These are phyloP conservation scores for Boletus sp. DNA, from an alignment of 768 basidiomycete genomes.

Conservation along the genomic window DNA sequence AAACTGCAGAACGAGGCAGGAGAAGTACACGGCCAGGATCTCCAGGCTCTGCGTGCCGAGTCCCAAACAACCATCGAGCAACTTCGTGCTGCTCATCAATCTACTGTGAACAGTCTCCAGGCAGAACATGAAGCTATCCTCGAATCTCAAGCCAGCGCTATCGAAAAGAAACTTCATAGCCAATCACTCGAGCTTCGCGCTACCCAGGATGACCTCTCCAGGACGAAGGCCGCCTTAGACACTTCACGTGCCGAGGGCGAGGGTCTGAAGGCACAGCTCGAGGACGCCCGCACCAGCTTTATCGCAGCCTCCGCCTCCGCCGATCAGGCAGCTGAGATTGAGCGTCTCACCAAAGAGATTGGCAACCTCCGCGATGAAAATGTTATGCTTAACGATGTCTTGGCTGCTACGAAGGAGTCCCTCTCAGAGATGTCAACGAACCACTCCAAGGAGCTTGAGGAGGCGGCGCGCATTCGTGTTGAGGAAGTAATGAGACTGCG, in stretches of 20 bases:
- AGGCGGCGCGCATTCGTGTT: constrained; percentile 62
- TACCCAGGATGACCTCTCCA: constrained; percentile 77
- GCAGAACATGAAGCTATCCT: constrained; percentile 60
- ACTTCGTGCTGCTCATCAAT: constrained; percentile 58
- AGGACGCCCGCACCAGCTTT: constrained; percentile 52
- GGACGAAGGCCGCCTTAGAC: constrained; percentile 62
- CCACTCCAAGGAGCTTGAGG: constrained; percentile 72
- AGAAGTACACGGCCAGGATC: constrained; percentile 61
- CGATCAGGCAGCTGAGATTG: constrained; percentile 53
- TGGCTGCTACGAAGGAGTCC: constrained; percentile 66
- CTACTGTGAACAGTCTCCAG: constrained; percentile 57
- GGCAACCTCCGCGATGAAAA: constrained; percentile 67
- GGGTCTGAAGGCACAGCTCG: constrained; percentile 57
- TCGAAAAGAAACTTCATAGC: constrained; percentile 62
- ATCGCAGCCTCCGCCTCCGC: constrained; percentile 38
- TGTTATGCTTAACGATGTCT: constrained; percentile 58
- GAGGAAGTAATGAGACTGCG: constrained; percentile 68
- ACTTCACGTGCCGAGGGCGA: constrained; percentile 53
- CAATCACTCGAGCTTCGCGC: constrained; percentile 75
- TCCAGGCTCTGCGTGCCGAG: constrained; percentile 64
- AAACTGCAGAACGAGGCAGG: constrained; percentile 62
- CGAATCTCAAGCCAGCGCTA: constrained; percentile 50
- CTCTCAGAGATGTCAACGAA: constrained; percentile 67
- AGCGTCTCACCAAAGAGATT: constrained; percentile 56
- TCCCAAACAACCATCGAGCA: constrained; percentile 68